A percentile compares a stretch with the other conserved stretches of the same genome.
These are phyloP conservation scores for Rhizopogon sp. DNA, from an alignment of 768 basidiomycete genomes.

Conservation along the genomic window DNA sequence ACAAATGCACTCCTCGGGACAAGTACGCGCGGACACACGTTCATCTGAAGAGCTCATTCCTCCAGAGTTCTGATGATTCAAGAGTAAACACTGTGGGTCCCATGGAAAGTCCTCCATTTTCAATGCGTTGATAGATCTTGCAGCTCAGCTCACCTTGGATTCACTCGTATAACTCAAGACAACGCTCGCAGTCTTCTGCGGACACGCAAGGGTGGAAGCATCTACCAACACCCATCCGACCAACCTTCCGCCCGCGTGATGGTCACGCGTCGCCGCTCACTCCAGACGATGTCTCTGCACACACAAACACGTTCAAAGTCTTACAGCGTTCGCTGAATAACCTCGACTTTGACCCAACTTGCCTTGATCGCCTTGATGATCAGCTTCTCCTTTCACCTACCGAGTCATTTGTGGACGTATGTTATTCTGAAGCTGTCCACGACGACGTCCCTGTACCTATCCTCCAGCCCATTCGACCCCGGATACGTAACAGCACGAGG, in stretches of 20 bases:
- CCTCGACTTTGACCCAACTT: constrained; percentile 35
- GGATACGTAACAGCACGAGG: constrained; percentile 22
- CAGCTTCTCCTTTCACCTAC: constrained; percentile 35
- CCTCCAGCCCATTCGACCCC: constrained; percentile 27
- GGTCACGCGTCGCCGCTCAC: constrained; percentile 20
- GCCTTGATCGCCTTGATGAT: constrained; percentile 38
- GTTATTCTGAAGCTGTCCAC: constrained; percentile 36
- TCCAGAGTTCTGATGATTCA: constrained; percentile 24
- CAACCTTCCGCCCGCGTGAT: constrained; percentile 30
- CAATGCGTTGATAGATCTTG: background rate
- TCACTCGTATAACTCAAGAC: constrained; percentile 11
- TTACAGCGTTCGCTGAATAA: constrained; percentile 29
- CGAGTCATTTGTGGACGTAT: constrained; percentile 38
- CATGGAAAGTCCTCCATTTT: background rate
- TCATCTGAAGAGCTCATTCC: constrained; percentile 20
- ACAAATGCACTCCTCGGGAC: constrained; percentile 30
- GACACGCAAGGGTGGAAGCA: constrained; percentile 28
- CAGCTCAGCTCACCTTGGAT: constrained; percentile 15
- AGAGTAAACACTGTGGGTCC: constrained; percentile 16
- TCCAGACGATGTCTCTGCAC: constrained; percentile 24
- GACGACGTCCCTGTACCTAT: constrained; percentile 23
- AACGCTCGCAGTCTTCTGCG: constrained; percentile 28
- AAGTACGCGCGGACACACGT: constrained; percentile 28
- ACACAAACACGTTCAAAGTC: constrained; percentile 25
- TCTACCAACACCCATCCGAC: constrained; percentile 28